Base-by-base conservation (phyloP, 306 rosid genomes). In the Datisca glomerata region DNA sequence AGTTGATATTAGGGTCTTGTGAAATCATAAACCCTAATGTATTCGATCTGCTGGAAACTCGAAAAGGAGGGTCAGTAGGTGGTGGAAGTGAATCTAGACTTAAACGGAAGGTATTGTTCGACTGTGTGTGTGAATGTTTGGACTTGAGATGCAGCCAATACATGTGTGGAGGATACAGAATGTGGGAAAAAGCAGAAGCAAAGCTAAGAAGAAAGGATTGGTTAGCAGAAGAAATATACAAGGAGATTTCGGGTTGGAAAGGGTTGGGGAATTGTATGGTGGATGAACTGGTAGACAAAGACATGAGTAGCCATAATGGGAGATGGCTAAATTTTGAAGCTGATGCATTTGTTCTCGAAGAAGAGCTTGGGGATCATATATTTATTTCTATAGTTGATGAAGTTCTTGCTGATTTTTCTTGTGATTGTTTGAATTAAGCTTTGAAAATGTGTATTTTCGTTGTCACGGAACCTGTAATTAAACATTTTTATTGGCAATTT, bases 241-340 rank as follows among this genome's bases (percentile, higher is more conserved):
- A 80, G 59, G 95, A 89, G 60, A 68, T 89, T 52, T 70, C 60
- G 12, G 62, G 67, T 41, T 84, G 76, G 81, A 70, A 38, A 21
- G 81, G 64, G 55, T 49, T 74, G 95, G 70, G 82, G 23, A 89
- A 83, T 41, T 71, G 76, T 28, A 83, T 79, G 93, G 97, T 87
- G 1, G 94, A 83, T 47, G 95, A 80, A 49, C 85, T 89, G 28
- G 93, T 89, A 57, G 83, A 70, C 60, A 77, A 67, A 62, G 97
- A 89, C 69, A 89, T 89, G 93, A 77, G 86, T 63, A 72, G 68
- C 68, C 58, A 69, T 21, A 55, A 55, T 47, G 97, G 86, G 53
- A 77, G 66, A 46, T 89, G 97, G 97, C 62, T 76, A 14, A 86
- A 80, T 44, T 89, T 60, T 45, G 91, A 77, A 41, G 63, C 56